Conservation (phyloP, 306 rosid genomes). For the Citrullus colocynthis region DNA sequence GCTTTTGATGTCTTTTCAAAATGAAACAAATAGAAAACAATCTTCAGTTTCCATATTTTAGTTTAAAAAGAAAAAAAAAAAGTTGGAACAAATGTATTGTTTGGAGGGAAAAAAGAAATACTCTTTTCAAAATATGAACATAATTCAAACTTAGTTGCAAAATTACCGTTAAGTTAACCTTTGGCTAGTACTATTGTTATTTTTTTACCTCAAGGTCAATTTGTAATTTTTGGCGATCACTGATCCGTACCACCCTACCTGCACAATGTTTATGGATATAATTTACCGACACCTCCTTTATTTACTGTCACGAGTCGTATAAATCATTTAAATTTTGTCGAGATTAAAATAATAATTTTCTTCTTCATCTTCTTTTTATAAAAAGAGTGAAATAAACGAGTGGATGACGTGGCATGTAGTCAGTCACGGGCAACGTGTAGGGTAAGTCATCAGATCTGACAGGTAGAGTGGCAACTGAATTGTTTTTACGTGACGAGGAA, state of each 20-base stretch:
- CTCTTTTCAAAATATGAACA: too few species aligned
- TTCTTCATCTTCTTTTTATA: not conserved
- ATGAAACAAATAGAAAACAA: too few species aligned
- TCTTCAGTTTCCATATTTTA: too few species aligned
- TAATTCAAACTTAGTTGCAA: too few species aligned
- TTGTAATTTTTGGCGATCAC: not conserved
- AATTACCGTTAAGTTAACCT: too few species aligned
- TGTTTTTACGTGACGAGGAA: slow-evolving; percentile 5
- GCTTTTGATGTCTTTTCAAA: too few species aligned
- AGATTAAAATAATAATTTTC: not conserved
- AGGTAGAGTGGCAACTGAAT: slow-evolving; percentile 7
- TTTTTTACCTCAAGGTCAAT: not conserved
- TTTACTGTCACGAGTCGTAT: not conserved
- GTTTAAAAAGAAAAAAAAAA: too few species aligned
- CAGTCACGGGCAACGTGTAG: slow-evolving; percentile 18
- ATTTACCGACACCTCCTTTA: not conserved
- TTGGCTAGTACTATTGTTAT: too few species aligned
- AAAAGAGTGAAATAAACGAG: not conserved
- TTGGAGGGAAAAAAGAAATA: too few species aligned
- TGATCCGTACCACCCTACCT: not conserved
- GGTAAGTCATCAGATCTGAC: slow-evolving; percentile 31
- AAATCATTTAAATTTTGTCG: not conserved
- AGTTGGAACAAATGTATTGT: too few species aligned
- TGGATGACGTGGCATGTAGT: not conserved
- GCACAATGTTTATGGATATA: not conserved